Base-by-base conservation (phyloP, 139 green algal species). In the Ettlia oleoabundans region DNA sequence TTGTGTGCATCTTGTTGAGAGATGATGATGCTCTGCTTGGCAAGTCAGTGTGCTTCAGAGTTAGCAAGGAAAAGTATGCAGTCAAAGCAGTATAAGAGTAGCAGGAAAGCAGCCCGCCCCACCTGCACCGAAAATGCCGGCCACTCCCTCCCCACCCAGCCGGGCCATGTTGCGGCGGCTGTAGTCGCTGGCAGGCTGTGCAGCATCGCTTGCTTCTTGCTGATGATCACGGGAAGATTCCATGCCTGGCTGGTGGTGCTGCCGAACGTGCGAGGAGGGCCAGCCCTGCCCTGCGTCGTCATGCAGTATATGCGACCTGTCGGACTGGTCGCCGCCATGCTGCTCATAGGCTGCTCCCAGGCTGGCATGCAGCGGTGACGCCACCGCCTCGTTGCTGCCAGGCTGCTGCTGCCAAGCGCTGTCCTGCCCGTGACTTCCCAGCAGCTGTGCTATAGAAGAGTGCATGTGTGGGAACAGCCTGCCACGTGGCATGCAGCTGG, bases 141-240 rank as follows among this genome's bases (percentile, higher is more conserved):
- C 78, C 33, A 83, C 66, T 3, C 78, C 78, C 2, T 83, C 63
- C 0, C 78, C 78, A 15, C 78, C 78, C 65, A 83, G 51, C 10
- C 78, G 65, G 0, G 38, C 63, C 26, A 47, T 76, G 51, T 77
- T 37, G 7, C 78, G 78, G 42, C n/a, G 70, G 26, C 22, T 77
- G 51, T 62, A 83, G 47, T 83, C 43, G 7, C 24, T 33, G 40
- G 32, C n/a, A 4, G 41, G 30, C 62, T 18, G 63, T 32, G 41
- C 40, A n/a, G 47, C 47, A 58, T 58, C 13, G 13, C 47, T 10
- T 58, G 47, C 47, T 58, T 58, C 13, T 58, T 58, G 47, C 47
- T 24, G 47, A 58, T 10, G 13, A n/a, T n/a, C n/a, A n/a, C n/a
- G n/a, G n/a, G n/a, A n/a, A n/a, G n/a, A n/a, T n/a, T n/a, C n/a